phyloP scores from a whole-genome alignment of 2,329 filamentous ascomycete species.

The Apiospora phragmitis region DNA sequence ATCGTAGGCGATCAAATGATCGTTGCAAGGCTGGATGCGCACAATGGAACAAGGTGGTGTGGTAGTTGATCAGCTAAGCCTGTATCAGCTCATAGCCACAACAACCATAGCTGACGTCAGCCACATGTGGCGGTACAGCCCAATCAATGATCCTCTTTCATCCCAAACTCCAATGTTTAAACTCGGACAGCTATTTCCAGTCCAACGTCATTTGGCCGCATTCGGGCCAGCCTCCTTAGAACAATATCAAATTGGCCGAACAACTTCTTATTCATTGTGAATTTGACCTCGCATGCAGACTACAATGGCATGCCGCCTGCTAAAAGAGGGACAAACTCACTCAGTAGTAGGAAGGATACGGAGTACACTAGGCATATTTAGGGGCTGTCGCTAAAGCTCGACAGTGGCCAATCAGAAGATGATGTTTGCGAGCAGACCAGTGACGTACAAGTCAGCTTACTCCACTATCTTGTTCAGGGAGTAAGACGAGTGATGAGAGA shows the following conservation, averaged over 20 bases:
- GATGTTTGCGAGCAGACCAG: constrained; percentile 10
- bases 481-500: background rate
- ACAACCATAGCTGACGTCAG: background rate
- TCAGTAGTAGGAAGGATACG: background rate
- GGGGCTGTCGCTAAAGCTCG: background rate
- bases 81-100: background rate
- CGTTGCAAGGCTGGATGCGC: background rate
- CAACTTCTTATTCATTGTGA: background rate
- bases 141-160: background rate
- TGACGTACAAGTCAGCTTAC: background rate
- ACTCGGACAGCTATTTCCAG: background rate
- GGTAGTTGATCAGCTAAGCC: background rate
- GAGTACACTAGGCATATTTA: background rate
- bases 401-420: background rate
- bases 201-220: background rate
- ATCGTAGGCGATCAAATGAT: background rate
- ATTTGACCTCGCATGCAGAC: background rate
- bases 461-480: background rate
- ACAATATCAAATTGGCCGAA: background rate
- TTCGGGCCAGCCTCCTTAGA: background rate
- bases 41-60: background rate
- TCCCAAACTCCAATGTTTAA: background rate
- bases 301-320: background rate
- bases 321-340: background rate
- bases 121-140: background rate